A percentile compares a stretch with the other conserved stretches of the same genome.
phyloP scores from a whole-genome alignment of 2,329 filamentous ascomycete species.

The Colletotrichum phormii region DNA sequence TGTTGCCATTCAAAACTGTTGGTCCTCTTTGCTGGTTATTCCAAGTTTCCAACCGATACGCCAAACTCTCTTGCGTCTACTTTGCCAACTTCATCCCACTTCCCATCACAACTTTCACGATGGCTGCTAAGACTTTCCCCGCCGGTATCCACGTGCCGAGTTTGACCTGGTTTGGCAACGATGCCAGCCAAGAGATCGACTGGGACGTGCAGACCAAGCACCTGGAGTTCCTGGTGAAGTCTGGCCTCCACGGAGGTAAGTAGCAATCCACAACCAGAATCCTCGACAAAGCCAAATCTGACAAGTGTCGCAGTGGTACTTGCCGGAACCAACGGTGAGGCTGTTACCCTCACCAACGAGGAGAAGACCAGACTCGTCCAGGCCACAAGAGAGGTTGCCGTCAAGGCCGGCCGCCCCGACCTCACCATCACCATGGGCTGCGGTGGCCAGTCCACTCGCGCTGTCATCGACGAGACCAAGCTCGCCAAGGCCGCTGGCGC shows the following conservation, averaged over 20 bases:
- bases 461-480: constrained; percentile 72
- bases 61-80: neutral
- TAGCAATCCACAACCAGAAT: neutral
- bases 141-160: constrained; percentile 68
- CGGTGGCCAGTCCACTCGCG: constrained; percentile 73
- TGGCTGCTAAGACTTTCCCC: constrained; percentile 51
- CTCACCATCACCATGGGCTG: constrained; percentile 76
- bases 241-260: constrained; percentile 62
- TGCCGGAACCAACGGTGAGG: constrained; percentile 80
- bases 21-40: neutral
- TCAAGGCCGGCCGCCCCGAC: constrained; percentile 64
- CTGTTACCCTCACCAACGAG: constrained; percentile 73
- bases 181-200: constrained; percentile 63
- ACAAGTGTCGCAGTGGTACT: constrained; percentile 61
- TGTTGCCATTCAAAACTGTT: neutral
- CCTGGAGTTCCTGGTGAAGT: constrained; percentile 63
- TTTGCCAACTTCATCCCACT: neutral
- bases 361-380: constrained; percentile 73
- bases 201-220: constrained; percentile 66
- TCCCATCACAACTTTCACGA: constrained; percentile 41
- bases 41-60: neutral
- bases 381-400: constrained; percentile 70
- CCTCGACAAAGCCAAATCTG: neutral
- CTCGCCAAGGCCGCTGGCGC: constrained; percentile 73
- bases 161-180: constrained; percentile 65